Conservation (phyloP, 495 filamentous ascomycete genomes). For the Tetracladium setigerum region DNA sequence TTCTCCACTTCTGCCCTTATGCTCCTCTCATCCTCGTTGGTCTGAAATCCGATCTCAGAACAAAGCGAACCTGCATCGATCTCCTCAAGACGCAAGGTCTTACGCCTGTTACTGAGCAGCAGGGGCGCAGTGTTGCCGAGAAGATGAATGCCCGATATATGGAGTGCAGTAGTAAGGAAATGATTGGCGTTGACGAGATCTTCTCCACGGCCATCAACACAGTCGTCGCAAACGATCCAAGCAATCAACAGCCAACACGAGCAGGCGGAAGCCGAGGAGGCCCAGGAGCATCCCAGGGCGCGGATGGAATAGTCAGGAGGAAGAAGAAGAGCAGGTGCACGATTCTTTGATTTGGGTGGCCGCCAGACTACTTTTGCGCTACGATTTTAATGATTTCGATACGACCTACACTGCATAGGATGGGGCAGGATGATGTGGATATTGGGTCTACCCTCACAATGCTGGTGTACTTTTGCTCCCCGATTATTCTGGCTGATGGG, state of each 20-base stretch:
- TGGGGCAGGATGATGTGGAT: constrained; percentile 1
- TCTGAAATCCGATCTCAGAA: constrained; percentile 91
- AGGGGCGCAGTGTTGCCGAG: constrained; percentile 77
- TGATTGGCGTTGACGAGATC: constrained; percentile 90
- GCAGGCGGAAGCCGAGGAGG: constrained; percentile 3
- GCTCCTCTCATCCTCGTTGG: constrained; percentile 93
- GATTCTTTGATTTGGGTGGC: constrained; percentile 48
- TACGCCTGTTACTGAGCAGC: constrained; percentile 85
- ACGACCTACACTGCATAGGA: constrained; percentile 23
- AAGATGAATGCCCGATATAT: constrained; percentile 94
- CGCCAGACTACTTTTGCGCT: constrained; percentile 4
- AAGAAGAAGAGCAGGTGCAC: constrained; percentile 71
- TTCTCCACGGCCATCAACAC: constrained; percentile 85
- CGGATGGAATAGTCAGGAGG: constrained; percentile 29
- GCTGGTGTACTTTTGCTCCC: neutral
- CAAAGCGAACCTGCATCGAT: constrained; percentile 92
- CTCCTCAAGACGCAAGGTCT: constrained; percentile 96
- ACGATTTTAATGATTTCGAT: constrained; percentile 21
- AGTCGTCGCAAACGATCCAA: constrained; percentile 64
- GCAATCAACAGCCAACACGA: constrained; percentile 28
- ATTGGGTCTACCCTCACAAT: too few species aligned
- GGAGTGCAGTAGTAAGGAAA: constrained; percentile 97
- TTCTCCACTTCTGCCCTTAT: constrained; percentile 96
- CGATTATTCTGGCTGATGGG: too few species aligned
- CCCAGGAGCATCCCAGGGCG: neutral